Base-by-base conservation (phyloP, 495 filamentous ascomycete species). In the Penicillium alfredii region DNA sequence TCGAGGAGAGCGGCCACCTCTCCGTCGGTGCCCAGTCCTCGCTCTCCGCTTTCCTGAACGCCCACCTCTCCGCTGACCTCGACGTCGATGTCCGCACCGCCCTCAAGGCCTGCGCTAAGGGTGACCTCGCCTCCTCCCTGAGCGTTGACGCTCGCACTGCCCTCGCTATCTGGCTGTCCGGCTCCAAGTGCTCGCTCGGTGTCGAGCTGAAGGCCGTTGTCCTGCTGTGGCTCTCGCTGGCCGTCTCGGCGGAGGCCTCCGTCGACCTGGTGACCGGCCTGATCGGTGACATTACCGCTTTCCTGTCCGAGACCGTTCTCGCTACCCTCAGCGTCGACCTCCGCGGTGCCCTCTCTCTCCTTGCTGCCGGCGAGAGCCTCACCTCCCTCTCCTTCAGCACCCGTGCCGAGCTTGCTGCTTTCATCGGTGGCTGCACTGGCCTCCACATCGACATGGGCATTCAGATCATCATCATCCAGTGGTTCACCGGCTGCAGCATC, bases 201-300 rank as follows among this genome's bases (percentile, higher is more conserved):
- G 61, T 49, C 34, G 57, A 69, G 33, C 53, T 68, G 18, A 68
- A 70, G 66, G 51, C 61, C 22, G 51, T 63, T 19, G 45, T 70
- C 27, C 30, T 64, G 14, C 50, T 65, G 51, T 70, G 66, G 66
- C 49, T 70, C 31, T 63, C 63, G 7, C 48, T 68, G 19, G 53
- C 34, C 31, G 58, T 56, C 16, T 44, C 47, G 15, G 52, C 32
- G 22, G 57, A 63, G 10, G 51, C 47, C 35, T 55, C 53, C 17
- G 31, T 58, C 21, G 49, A 52, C 45, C 30, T 67, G 17, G 49
- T 50, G 32, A 29, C 44, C 28, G 50, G 52, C 26, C 45, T 68
- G 30, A 27, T 57, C 20, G 31, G 34, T 18, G 50, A 63, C 22
- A 47, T 70, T 33, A 47, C 37, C 19, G 47, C 39, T 14, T 57